These are phyloP conservation scores for Boletus barrowsii DNA, from an alignment of 768 basidiomycete species.

Conservation along the genomic window DNA sequence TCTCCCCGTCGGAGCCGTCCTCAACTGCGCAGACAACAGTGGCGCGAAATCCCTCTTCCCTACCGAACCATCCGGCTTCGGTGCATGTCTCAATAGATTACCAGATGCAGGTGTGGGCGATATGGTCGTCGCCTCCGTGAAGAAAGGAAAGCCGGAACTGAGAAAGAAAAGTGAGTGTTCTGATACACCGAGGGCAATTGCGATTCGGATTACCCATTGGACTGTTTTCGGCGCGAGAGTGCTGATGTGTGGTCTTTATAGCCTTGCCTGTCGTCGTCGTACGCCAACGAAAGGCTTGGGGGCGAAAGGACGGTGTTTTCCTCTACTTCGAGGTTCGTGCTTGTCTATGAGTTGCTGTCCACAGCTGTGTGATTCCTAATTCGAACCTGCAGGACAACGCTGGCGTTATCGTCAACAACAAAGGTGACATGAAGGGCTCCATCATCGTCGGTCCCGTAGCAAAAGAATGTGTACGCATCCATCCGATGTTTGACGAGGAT, in stretches of 20 bases:
- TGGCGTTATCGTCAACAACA: slow-evolving; percentile 96
- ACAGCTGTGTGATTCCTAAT: neutral
- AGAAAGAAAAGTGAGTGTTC: slow-evolving; percentile 92
- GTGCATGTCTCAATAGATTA: slow-evolving; percentile 94
- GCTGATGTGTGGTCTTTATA: slow-evolving; percentile 31
- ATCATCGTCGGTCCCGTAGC: slow-evolving; percentile 96
- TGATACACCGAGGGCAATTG: neutral
- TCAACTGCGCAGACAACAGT: slow-evolving; percentile 99
- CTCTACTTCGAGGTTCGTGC: slow-evolving; percentile 87
- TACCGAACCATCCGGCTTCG: slow-evolving; percentile 94
- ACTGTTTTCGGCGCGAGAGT: neutral
- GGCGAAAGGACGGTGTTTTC: slow-evolving; percentile 97
- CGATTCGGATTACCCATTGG: neutral
- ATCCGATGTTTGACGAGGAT: neutral
- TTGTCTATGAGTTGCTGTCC: neutral
- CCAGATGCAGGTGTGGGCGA: slow-evolving; percentile 95
- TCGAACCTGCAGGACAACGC: slow-evolving; percentile 69
- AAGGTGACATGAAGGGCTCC: slow-evolving; percentile 99
- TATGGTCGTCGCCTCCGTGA: slow-evolving; percentile 95
- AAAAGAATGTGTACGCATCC: slow-evolving; percentile 90
- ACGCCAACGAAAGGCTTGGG: slow-evolving; percentile 98
- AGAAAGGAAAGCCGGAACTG: slow-evolving; percentile 99
- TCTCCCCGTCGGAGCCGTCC: slow-evolving; percentile 91
- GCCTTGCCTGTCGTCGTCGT: slow-evolving; percentile 97
- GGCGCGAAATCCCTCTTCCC: slow-evolving; percentile 95